Conservation (phyloP, 106 monocot genomes). For the Cymbidium sinense region DNA sequence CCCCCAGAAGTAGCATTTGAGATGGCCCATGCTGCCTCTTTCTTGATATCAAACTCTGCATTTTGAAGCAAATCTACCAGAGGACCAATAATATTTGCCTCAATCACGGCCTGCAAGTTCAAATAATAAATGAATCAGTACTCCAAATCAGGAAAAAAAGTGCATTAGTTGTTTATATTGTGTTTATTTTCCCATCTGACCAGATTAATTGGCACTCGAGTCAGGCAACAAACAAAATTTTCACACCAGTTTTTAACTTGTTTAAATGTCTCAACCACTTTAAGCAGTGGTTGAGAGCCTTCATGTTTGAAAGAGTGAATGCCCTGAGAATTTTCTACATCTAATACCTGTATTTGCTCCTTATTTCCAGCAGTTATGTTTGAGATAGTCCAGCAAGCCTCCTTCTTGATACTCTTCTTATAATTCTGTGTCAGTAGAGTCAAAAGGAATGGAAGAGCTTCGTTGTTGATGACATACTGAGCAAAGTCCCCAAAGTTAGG, state of each 20-base stretch:
- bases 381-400: conserved; percentile 31
- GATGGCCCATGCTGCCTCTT: conserved; percentile 31
- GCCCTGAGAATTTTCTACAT: neutral
- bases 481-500: neutral
- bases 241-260: neutral
- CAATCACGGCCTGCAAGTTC: conserved; percentile 21
- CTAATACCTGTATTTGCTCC: conserved; percentile 23
- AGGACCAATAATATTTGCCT: conserved; percentile 17
- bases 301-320: neutral
- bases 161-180: neutral
- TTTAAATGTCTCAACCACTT: neutral
- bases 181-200: neutral
- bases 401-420: conserved; percentile 34
- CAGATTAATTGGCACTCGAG: neutral
- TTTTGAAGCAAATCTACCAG: conserved; percentile 22
- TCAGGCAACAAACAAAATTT: neutral
- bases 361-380: conserved; percentile 35
- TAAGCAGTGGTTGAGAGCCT: neutral
- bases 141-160: neutral
- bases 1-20: conserved; percentile 26
- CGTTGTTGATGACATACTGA: conserved; percentile 20
- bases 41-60: conserved; percentile 28
- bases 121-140: neutral
- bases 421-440: conserved; percentile 23
- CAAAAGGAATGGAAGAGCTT: conserved; percentile 19